Evolutionary conservation across 768 basidiomycete species (phyloP), one percentile per base, ranked within the genome.

Genomic region (Amanita rubescens): DNA sequence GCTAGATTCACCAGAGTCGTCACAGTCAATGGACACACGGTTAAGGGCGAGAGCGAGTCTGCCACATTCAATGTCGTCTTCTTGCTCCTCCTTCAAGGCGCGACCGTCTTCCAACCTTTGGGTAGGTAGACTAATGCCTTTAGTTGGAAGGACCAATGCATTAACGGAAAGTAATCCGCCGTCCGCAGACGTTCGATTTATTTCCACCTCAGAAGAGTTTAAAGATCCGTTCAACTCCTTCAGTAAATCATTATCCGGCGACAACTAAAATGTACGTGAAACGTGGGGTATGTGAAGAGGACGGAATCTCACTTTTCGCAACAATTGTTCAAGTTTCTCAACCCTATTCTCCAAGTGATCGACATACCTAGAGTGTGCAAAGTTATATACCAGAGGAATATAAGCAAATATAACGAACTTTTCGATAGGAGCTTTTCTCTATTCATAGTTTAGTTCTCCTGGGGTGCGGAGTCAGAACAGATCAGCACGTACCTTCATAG

Each of bases 371-470:
- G 41, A 19, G 33, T 14, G 1, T 22, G 19, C 53, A 42, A 43
- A n/a, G 45, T 47, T n/a, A 37, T 14, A 37, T 19, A 45, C 8
- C 11, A 38, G 33, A 19, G 24, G 17, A 11, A 15, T 25, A 24
- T 6, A 24, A 30, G 14, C 49, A 47, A 9, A 45, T 1, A 9
- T 43, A 12, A 65, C 71, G 55, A 56, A 82, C 78, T 79, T 78
- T 67, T 82, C 81, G 6, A 80, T 76, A 35, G 80, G 82, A 2
- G 81, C 83, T 15, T 82, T 79, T 68, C 74, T 75, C 75, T 76
- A 55, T 12, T 52, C 22, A 37, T 27, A 15, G 11, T 30, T 56
- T 32, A 54, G 30, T 25, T 30, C 15, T 9, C 15, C 24, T n/a
- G n/a, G n/a, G n/a, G n/a, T 44, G 39, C 42, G 1, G 14, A 49